phyloP scores from a whole-genome alignment of 2,329 filamentous ascomycete species.

The Mycogone perniciosa region DNA sequence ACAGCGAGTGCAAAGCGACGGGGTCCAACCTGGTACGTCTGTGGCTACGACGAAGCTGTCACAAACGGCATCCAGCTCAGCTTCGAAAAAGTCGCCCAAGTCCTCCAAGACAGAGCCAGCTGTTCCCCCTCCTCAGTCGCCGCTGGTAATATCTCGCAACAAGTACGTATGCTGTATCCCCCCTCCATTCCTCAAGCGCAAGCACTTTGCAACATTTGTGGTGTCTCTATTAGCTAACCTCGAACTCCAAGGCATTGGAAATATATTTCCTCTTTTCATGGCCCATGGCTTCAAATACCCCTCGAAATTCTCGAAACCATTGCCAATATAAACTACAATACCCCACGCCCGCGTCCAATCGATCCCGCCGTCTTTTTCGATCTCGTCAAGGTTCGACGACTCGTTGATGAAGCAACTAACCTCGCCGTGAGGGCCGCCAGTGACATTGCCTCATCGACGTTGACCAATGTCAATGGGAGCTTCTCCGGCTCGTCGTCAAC shows the following conservation, averaged over 20 bases:
- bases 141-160: constrained; percentile 48
- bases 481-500: constrained; percentile 17
- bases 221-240: neutral
- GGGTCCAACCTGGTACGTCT: neutral
- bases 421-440: constrained; percentile 72
- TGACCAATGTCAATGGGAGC: constrained; percentile 49
- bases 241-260: constrained; percentile 62
- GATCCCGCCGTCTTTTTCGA: constrained; percentile 80
- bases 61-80: constrained; percentile 1
- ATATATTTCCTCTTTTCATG: constrained; percentile 78
- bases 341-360: constrained; percentile 67
- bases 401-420: constrained; percentile 74
- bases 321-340: constrained; percentile 72
- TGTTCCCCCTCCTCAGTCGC: constrained; percentile 11
- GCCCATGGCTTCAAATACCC: constrained; percentile 75
- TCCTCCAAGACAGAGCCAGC: constrained; percentile 6
- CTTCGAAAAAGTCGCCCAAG: constrained; percentile 7
- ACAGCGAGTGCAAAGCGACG: neutral
- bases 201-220: neutral
- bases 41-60: neutral
- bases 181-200: neutral
- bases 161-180: constrained; percentile 46
- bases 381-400: constrained; percentile 71
- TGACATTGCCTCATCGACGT: constrained; percentile 59
- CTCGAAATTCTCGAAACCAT: constrained; percentile 73